A percentile compares a stretch with the other conserved stretches of the same genome.
phyloP scores from a whole-genome alignment of 1,284 basidiomycete genomes.

The Microbotryomycetes sp. region DNA sequence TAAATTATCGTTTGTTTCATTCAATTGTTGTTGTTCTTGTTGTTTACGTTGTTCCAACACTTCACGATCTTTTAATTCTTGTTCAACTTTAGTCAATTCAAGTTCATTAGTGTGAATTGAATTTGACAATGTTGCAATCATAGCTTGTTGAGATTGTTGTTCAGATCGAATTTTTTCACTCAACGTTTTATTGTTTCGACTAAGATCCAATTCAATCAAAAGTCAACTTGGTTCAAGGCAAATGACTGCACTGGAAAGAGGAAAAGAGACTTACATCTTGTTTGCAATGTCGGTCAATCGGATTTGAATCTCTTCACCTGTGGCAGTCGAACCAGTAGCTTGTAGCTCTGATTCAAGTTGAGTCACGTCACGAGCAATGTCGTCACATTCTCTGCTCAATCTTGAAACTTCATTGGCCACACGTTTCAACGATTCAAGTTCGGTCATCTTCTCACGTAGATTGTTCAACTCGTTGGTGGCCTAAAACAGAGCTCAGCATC shows the following conservation, averaged over 20 bases:
- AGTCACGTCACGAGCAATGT: slow-evolving; percentile 59
- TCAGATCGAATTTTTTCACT: slow-evolving; percentile 27
- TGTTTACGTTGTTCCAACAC: slow-evolving; percentile 59
- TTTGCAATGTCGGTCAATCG: slow-evolving; percentile 59
- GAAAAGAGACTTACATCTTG: slow-evolving; percentile 57
- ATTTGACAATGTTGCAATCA: slow-evolving; percentile 17
- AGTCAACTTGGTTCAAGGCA: neutral
- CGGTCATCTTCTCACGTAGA: slow-evolving; percentile 53
- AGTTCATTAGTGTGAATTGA: slow-evolving; percentile 31
- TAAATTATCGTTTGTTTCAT: slow-evolving; percentile 43
- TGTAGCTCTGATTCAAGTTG: slow-evolving; percentile 61
- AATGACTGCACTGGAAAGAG: neutral
- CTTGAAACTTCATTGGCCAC: slow-evolving; percentile 59
- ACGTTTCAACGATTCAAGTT: slow-evolving; percentile 59
- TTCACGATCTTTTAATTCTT: slow-evolving; percentile 59
- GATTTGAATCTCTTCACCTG: slow-evolving; percentile 72
- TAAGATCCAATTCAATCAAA: neutral
- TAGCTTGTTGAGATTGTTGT: slow-evolving; percentile 9
- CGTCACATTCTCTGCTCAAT: slow-evolving; percentile 59
- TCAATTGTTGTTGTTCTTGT: slow-evolving; percentile 16
- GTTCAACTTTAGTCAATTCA: slow-evolving; percentile 56
- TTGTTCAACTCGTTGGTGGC: slow-evolving; percentile 48
- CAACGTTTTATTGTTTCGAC: slow-evolving; percentile 16
- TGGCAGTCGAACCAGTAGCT: slow-evolving; percentile 64
- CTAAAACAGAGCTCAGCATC: slow-evolving; percentile 2